These are phyloP conservation scores for Zygosaccharomyces gambellarensis DNA, from an alignment of 805 yeast genomes.

Conservation along the genomic window DNA sequence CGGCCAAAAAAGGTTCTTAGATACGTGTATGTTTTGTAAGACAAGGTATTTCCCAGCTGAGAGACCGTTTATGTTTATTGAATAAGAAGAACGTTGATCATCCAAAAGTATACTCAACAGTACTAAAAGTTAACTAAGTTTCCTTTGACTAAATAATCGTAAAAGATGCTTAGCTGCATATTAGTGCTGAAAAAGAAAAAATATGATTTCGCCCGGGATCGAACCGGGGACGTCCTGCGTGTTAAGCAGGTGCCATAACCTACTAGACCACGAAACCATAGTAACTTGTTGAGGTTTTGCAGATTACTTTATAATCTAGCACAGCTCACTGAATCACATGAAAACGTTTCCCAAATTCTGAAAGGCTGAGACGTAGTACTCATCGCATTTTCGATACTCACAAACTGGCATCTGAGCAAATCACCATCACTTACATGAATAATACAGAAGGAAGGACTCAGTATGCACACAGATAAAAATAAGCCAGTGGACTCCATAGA, in stretches of 20 bases:
- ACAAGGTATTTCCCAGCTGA: too few relatives aligned
- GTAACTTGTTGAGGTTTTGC: background rate
- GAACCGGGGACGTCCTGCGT: conserved; percentile 99
- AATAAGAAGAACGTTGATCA: too few relatives aligned
- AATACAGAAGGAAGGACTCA: background rate
- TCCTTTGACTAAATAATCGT: background rate
- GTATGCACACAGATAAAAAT: background rate
- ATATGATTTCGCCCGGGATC: conserved; percentile 99
- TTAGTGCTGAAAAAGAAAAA: conserved; percentile 34
- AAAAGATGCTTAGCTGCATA: background rate
- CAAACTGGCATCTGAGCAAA: background rate
- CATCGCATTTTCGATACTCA: background rate
- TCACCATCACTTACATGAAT: background rate
- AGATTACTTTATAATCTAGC: too few relatives aligned
- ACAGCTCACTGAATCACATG: too few relatives aligned
- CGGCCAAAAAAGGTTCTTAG: too few relatives aligned
- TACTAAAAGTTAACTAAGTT: too few relatives aligned
- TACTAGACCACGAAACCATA: conserved; percentile 96
- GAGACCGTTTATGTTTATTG: too few relatives aligned
- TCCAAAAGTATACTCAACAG: too few relatives aligned
- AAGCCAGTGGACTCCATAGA: background rate
- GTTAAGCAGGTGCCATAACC: conserved; percentile 99
- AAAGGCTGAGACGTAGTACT: background rate
- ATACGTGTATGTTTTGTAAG: too few relatives aligned
- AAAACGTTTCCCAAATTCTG: background rate